phyloP scores from a whole-genome alignment of 176 grass and related monocot genomes.

The Musa troglodytarum region DNA sequence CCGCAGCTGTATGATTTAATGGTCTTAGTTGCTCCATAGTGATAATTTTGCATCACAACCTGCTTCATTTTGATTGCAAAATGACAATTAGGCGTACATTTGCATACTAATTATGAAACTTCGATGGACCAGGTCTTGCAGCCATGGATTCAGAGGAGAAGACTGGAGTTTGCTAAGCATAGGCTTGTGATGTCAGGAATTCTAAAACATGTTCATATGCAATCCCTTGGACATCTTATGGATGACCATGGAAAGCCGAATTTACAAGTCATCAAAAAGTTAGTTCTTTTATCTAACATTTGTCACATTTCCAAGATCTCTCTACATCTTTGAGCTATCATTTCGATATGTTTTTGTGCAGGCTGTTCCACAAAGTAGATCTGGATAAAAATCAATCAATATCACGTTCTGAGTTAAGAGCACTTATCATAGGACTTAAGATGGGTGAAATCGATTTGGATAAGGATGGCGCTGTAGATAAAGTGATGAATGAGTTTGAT shows the following conservation, averaged over 20 bases:
- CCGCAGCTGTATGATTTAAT: no score
- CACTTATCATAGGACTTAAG: slow-evolving; percentile 37
- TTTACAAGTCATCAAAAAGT: slow-evolving; percentile 53
- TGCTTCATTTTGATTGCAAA: background rate
- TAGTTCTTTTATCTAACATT: slow-evolving; percentile 1
- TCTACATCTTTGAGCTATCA: background rate
- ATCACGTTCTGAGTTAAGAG: slow-evolving; percentile 31
- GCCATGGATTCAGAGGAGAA: slow-evolving; percentile 91
- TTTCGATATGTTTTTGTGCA: background rate
- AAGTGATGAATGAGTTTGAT: slow-evolving; percentile 39
- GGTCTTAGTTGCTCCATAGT: no score
- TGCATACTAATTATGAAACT: background rate
- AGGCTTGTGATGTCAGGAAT: slow-evolving; percentile 97
- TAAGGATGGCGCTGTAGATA: slow-evolving; percentile 26
- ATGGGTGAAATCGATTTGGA: slow-evolving; percentile 33
- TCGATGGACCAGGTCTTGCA: slow-evolving; percentile 65
- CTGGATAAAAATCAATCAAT: slow-evolving; percentile 12
- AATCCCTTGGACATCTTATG: slow-evolving; percentile 45
- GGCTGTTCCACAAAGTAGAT: slow-evolving; percentile 36
- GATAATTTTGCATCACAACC: no score
- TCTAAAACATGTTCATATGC: slow-evolving; percentile 41
- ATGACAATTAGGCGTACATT: background rate
- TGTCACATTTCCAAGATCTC: background rate
- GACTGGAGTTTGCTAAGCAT: slow-evolving; percentile 74
- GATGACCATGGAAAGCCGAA: slow-evolving; percentile 51